phyloP scores from a whole-genome alignment of 208 protist species.

The Endotrypanum monterogeii region DNA sequence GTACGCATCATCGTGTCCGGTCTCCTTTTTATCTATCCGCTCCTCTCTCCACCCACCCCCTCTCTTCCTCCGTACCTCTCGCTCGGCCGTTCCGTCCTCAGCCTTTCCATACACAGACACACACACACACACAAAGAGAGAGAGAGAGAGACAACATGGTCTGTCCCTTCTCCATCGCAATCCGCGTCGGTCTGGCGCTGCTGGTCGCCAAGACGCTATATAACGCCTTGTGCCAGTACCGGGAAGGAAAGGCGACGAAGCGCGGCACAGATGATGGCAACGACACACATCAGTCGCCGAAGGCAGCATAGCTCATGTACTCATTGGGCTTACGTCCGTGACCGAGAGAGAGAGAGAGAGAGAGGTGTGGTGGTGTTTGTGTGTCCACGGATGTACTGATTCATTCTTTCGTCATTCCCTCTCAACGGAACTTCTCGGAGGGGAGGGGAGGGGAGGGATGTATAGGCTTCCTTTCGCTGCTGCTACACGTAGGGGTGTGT shows the following conservation, averaged over 20 bases:
- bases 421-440: too few species aligned
- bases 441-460: too few species aligned
- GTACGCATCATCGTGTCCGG: rapidly evolving
- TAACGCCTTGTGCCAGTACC: constrained; percentile 16
- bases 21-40: neutral
- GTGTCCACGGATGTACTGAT: too few species aligned
- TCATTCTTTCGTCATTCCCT: too few species aligned
- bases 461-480: too few species aligned
- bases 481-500: neutral
- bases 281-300: neutral
- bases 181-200: constrained; percentile 35
- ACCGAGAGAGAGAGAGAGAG: too few species aligned
- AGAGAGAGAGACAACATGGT: constrained; percentile 9
- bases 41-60: neutral
- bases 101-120: neutral
- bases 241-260: constrained; percentile 1
- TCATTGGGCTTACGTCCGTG: too few species aligned
- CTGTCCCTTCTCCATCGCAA: constrained; percentile 46
- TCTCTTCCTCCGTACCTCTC: neutral
- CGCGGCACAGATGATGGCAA: neutral
- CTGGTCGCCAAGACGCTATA: constrained; percentile 37
- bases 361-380: too few species aligned
- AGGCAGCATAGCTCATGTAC: neutral
- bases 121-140: neutral
- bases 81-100: neutral